A percentile compares a stretch with the other conserved stretches of the same genome.
Evolutionary conservation across 768 basidiomycete genomes (phyloP).

Genomic region (Leccinum arenicola): DNA sequence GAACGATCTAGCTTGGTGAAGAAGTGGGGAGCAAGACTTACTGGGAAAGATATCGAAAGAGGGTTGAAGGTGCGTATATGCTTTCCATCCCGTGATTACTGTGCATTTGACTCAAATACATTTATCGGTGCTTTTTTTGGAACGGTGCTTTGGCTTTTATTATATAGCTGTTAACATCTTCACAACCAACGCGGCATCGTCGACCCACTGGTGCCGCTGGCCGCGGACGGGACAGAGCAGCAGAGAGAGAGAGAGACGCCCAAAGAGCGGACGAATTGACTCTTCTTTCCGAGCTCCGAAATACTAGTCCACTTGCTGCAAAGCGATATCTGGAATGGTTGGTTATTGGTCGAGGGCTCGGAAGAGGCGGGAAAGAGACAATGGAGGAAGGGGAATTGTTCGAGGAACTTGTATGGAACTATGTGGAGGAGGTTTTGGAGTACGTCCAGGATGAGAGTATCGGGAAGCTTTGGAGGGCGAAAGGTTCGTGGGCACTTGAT

Average conservation of each 20-base stretch:
- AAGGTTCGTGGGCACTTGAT: constrained; percentile 40
- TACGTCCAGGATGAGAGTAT: constrained; percentile 49
- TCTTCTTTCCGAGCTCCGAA: constrained; percentile 30
- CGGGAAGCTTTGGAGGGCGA: constrained; percentile 68
- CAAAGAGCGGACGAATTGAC: constrained; percentile 24
- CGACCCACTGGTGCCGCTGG: constrained; percentile 17
- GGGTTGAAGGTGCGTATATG: constrained; percentile 59
- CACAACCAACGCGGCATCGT: constrained; percentile 17
- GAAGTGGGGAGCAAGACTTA: constrained; percentile 81
- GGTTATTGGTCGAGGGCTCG: constrained; percentile 58
- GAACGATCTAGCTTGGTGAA: constrained; percentile 60
- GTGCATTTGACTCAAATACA: not conserved
- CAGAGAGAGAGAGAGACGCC: constrained; percentile 21
- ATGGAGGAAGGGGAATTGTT: constrained; percentile 46
- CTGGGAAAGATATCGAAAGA: constrained; percentile 61
- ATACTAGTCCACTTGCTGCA: constrained; percentile 42
- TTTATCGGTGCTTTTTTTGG: not conserved
- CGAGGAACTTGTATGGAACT: constrained; percentile 56
- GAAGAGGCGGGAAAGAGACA: constrained; percentile 23
- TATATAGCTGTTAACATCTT: constrained; percentile 22
- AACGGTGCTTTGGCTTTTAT: not conserved
- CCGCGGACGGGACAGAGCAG: constrained; percentile 21
- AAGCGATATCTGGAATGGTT: constrained; percentile 78
- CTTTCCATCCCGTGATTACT: not conserved
- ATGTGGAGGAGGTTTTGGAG: constrained; percentile 49